A percentile compares a stretch with the other conserved stretches of the same genome.
Conservation (phyloP, 2,329 filamentous ascomycete species). For the Didymosphaeria variabile region DNA sequence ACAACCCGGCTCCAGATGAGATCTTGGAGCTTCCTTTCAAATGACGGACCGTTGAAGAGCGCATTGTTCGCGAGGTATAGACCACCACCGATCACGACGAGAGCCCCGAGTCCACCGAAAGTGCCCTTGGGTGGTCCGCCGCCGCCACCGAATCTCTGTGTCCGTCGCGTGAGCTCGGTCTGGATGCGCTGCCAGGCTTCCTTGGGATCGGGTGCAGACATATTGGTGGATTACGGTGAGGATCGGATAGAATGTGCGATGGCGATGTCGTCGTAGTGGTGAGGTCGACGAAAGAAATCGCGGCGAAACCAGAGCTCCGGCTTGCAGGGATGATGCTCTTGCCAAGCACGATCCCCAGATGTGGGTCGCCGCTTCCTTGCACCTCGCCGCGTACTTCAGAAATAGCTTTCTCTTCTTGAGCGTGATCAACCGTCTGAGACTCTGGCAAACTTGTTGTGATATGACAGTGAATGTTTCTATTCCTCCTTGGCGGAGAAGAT, state of each 20-base stretch:
- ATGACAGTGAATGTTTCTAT: background rate
- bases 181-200: conserved; percentile 74
- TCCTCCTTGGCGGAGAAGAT: conserved; percentile 19
- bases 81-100: conserved; percentile 64
- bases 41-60: conserved; percentile 70
- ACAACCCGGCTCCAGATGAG: background rate
- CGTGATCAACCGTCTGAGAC: background rate
- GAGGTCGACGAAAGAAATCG: conserved; percentile 40
- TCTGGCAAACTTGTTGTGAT: background rate
- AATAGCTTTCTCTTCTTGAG: background rate
- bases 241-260: conserved; percentile 46
- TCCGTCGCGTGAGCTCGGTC: conserved; percentile 63
- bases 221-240: conserved; percentile 29
- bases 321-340: conserved; percentile 21
- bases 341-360: conserved; percentile 30
- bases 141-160: conserved; percentile 56
- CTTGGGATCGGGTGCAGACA: conserved; percentile 63
- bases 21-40: background rate
- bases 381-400: background rate
- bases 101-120: conserved; percentile 63
- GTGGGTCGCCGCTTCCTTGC: conserved; percentile 23
- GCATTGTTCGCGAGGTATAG: conserved; percentile 68
- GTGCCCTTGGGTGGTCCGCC: conserved; percentile 60
- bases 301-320: conserved; percentile 38
- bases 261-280: conserved; percentile 32